Conservation (phyloP, 1,139 yeast species). For the Fermentozyma sake region DNA sequence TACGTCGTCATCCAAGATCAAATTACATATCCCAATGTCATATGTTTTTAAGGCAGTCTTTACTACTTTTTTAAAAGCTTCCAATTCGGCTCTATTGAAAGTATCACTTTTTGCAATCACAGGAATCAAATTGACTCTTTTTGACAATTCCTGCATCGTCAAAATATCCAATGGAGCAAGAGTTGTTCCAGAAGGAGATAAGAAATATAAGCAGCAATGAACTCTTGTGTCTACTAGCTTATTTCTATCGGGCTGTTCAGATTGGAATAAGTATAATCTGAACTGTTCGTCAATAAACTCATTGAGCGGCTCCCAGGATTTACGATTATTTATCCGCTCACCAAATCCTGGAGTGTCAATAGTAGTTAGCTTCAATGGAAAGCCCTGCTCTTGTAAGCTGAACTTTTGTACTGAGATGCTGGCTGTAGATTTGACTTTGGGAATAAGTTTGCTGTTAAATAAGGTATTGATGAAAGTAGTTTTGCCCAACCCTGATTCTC, state of each 20-base stretch:
- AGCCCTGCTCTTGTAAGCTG: slow-evolving; percentile 11
- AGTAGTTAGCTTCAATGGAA: slow-evolving; percentile 18
- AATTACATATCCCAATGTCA: slow-evolving; percentile 54
- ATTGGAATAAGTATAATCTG: slow-evolving; percentile 14
- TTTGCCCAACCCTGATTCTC: slow-evolving; percentile 77
- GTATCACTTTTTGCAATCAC: slow-evolving; percentile 74
- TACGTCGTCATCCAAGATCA: slow-evolving; percentile 41
- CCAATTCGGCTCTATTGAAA: slow-evolving; percentile 41
- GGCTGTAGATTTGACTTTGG: slow-evolving; percentile 3
- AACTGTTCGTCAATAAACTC: slow-evolving; percentile 50
- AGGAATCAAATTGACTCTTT: slow-evolving; percentile 70
- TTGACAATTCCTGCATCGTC: slow-evolving; percentile 63
- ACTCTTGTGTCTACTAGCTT: slow-evolving; percentile 53
- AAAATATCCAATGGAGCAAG: slow-evolving; percentile 58
- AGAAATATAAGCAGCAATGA: slow-evolving; percentile 73
- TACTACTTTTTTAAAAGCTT: slow-evolving; percentile 41
- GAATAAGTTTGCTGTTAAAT: slow-evolving; percentile 7
- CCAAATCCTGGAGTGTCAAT: slow-evolving; percentile 49
- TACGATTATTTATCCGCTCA: slow-evolving; percentile 35
- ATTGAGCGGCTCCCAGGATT: slow-evolving; percentile 55
- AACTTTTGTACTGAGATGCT: slow-evolving; percentile 6
- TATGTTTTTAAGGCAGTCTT: slow-evolving; percentile 40
- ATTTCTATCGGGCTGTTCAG: slow-evolving; percentile 57
- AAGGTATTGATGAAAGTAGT: slow-evolving; percentile 67
- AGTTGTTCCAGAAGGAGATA: slow-evolving; percentile 46